A percentile compares a stretch with the other conserved stretches of the same genome.
Conservation (phyloP, 177 flowering plant species). For the Vitis hybrid region DNA sequence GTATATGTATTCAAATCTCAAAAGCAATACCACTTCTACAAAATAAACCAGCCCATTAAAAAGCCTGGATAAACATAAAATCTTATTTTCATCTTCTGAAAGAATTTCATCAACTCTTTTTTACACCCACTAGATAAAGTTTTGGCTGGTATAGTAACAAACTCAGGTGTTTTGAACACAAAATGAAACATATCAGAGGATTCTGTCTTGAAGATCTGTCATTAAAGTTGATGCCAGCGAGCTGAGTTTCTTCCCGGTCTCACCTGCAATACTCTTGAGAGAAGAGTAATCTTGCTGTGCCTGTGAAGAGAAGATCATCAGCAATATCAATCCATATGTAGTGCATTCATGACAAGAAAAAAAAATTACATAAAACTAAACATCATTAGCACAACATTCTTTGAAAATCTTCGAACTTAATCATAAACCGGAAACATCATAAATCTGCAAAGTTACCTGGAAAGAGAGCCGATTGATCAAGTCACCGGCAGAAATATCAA, state of each 20-base stretch:
- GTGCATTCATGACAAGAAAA: too few species aligned
- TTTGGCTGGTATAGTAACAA: slow-evolving; percentile 14
- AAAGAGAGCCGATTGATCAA: slow-evolving; percentile 72
- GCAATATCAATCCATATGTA: not conserved
- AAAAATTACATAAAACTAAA: too few species aligned
- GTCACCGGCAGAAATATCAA: slow-evolving; percentile 72
- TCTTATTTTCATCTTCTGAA: slow-evolving; percentile 16
- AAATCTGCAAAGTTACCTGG: slow-evolving; percentile 47
- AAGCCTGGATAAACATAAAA: not conserved
- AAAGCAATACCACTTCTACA: slow-evolving; percentile 9
- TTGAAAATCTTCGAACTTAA: too few species aligned
- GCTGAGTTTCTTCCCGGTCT: slow-evolving; percentile 89
- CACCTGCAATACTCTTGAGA: slow-evolving; percentile 85
- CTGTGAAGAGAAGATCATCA: slow-evolving; percentile 27
- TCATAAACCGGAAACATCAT: not conserved
- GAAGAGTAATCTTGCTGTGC: slow-evolving; percentile 90
- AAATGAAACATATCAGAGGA: slow-evolving; percentile 43
- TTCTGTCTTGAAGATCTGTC: slow-evolving; percentile 89
- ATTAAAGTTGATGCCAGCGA: slow-evolving; percentile 74
- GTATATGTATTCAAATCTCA: slow-evolving; percentile 5
- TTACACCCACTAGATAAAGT: slow-evolving; percentile 23
- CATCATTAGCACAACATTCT: too few species aligned
- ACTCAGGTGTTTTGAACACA: not conserved
- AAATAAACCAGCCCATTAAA: slow-evolving; percentile 4
- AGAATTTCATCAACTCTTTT: slow-evolving; percentile 20